Evolutionary conservation across 2,329 filamentous ascomycete species (phyloP), one percentile per base, ranked within the genome.

Genomic region (Diaporthe humulicola): DNA sequence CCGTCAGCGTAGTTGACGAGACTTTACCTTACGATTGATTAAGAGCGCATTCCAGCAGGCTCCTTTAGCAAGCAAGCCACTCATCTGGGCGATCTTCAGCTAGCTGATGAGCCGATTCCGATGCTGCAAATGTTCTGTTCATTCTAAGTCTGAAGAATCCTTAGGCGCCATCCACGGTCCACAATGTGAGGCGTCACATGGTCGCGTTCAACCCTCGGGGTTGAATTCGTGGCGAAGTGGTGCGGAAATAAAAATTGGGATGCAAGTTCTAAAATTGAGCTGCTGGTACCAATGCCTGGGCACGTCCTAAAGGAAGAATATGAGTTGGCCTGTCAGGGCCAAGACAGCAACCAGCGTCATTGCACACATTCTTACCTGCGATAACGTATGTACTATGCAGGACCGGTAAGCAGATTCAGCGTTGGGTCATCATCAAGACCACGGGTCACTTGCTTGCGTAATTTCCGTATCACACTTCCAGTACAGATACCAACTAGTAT

Each of bases 401-500:
- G 42, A 4, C 61, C 45, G 45, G 61, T 30, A 67, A 25, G 14
- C 42, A 25, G 22, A 12, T 36, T 38, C 22, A 69, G 48, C 40
- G n/a, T 28, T 52, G n/a, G 33, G 28, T 69, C 64, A 38, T 69
- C 64, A 40, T 36, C 30, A 3, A 17, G 69, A 60, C 28, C 40
- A 60, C 2, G 5, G 36, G 33, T 52, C 45, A 54, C 45, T 15
- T 54, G 22, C 42, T 19, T 52, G 56, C 38, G 36, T 7, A 38
- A 50, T 60, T 30, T 33, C 17, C 30, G 45, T 28, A 10, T 38
- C 33, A 25, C 22, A 42, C 45, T 17, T 28, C 25, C 19, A 45
- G 64, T 54, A 73, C 67, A 64, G 71, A 73, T 57, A 69, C 60
- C 64, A 64, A 54, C 56, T 52, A 75, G 54, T 58, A 64, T 75